Conservation (phyloP, 1,284 basidiomycete species). For the Cutaneotrichosporon sp. region DNA sequence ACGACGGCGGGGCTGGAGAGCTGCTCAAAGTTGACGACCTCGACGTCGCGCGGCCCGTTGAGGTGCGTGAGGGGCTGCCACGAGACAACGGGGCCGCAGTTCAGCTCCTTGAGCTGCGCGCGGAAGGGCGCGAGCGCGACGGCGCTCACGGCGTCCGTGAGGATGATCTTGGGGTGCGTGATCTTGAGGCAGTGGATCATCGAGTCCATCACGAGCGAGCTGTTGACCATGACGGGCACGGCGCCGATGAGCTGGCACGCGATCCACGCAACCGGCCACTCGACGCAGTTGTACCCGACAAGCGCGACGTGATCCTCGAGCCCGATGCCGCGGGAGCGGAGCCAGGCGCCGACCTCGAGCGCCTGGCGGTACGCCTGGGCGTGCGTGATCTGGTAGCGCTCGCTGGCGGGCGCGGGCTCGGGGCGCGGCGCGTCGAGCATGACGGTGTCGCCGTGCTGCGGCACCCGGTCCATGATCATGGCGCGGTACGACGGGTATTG, state of each 20-base stretch:
- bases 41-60: conserved; percentile 9
- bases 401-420: conserved; percentile 4
- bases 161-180: conserved; percentile 33
- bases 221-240: conserved; percentile 42
- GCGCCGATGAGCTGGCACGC: conserved; percentile 47
- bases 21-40: conserved; percentile 35
- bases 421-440: conserved; percentile 32
- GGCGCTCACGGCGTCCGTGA: conserved; percentile 35
- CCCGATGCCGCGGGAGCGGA: conserved; percentile 33
- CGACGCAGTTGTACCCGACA: conserved; percentile 36
- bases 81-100: conserved; percentile 10
- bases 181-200: conserved; percentile 31
- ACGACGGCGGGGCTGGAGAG: conserved; percentile 1
- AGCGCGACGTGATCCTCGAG: conserved; percentile 38
- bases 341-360: conserved; percentile 36
- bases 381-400: conserved; percentile 33
- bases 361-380: conserved; percentile 30
- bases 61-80: conserved; percentile 18
- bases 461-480: conserved; percentile 1
- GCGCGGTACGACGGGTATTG: conserved; percentile 9
- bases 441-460: neutral
- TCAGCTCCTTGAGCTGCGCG: neutral
- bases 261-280: conserved; percentile 39
- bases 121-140: conserved; percentile 8
- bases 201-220: conserved; percentile 28